Base-by-base conservation (phyloP, 441 rosid species). In the Arabidopsis lyrata region DNA sequence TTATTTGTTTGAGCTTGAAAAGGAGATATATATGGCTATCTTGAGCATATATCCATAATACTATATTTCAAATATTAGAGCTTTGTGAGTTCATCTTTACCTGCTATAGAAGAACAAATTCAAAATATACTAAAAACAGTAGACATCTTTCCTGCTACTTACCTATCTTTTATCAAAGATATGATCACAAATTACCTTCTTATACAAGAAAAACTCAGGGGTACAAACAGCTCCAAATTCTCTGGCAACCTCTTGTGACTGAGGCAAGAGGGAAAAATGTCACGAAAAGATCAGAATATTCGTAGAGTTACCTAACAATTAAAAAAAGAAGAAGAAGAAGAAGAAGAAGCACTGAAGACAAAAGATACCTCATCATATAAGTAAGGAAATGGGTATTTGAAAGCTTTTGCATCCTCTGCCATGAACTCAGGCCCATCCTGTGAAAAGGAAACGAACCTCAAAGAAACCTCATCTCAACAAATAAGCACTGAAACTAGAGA, bases 391-490 rank as follows among this genome's bases (percentile, higher is more conserved):
- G 96, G 92, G 54, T 91, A 94, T 3, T 81, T 82, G 70, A 83
- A 85, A 27, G 34, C 55, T 78, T 84, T 85, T 53, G 95, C 97
- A 20, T 94, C 98, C 72, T 94, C 92, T 38, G 95, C 93, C 93
- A 91, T 94, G 59, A 87, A 88, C 74, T 87, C 83, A 0, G 93
- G 96, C 70, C 98, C 98, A 85, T 94, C 98, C 97, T 94, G 83
- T 52, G 82, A 82, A 77, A 80, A 27, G 2, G 29, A 27, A 27
- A 27, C 29, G 29, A 29, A 81, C 62, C 53, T 67, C 15, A 60
- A 56, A 48, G 73, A 71, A 68, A 63, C 66, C 61, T 63, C 68
- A 77, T 57, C 56, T 48, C 69, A 79, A 64, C 67, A 73, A 15
- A 41, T 41, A 79, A 73, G 63, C 68, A 70, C 3, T 15, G 15